Evolutionary conservation across 371 early-diverging fungal genomes (phyloP).

Genomic region (Mortierella polycephala): DNA sequence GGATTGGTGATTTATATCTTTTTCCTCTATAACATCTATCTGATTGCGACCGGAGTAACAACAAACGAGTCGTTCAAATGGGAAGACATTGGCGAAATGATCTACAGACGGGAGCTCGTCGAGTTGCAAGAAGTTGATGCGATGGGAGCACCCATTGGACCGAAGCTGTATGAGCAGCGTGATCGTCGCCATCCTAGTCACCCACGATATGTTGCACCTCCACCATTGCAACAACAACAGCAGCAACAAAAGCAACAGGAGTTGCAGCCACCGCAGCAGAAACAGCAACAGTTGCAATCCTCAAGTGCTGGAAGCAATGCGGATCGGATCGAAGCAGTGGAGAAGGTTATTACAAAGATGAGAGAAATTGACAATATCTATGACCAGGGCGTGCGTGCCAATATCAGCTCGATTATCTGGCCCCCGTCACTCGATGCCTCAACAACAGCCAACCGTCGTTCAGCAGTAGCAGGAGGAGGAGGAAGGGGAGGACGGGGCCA

Average conservation of each 20-base stretch:
- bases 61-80: slow-evolving; percentile 84
- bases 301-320: not conserved
- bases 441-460: not conserved
- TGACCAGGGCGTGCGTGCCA: slow-evolving; percentile 67
- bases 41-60: slow-evolving; percentile 73
- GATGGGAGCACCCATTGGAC: slow-evolving; percentile 12
- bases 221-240: slow-evolving; percentile 22
- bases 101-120: slow-evolving; percentile 69
- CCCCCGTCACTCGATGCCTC: slow-evolving; percentile 24
- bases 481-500: not conserved
- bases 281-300: slow-evolving; percentile 12
- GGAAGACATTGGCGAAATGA: slow-evolving; percentile 75
- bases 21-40: slow-evolving; percentile 70
- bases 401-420: slow-evolving; percentile 47
- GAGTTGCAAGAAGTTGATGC: slow-evolving; percentile 42
- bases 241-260: slow-evolving; percentile 26
- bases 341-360: slow-evolving; percentile 58
- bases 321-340: slow-evolving; percentile 5
- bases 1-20: slow-evolving; percentile 71
- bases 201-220: slow-evolving; percentile 25
- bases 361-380: slow-evolving; percentile 73
- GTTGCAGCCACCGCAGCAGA: slow-evolving; percentile 31
- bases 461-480: not conserved
- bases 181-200: slow-evolving; percentile 45
- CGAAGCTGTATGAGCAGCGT: slow-evolving; percentile 30